Base-by-base conservation (phyloP, 2,329 filamentous ascomycete genomes). In the Madurella fahalii region DNA sequence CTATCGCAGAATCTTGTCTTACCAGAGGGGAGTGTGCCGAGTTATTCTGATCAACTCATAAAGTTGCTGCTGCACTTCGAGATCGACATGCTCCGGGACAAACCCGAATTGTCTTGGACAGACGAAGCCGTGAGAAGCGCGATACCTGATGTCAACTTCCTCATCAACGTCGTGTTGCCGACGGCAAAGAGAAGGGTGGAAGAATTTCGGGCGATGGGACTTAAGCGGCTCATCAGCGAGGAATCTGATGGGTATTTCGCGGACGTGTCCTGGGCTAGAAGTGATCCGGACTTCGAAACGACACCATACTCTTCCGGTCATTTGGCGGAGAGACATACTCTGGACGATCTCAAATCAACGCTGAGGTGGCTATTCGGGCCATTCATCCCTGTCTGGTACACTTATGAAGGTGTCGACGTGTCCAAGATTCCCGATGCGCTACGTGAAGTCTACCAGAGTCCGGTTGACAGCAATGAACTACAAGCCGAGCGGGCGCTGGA, bases 181-280 rank as follows among this genome's bases (percentile, higher is more conserved):
- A 9, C 18, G 15, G 53, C 53, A 5, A 11, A 2, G 2, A 15
- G 5, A 2, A 52, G 45, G 32, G 40, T 49, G 4, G 12, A 7
- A 2, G 32, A 37, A 39, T 56, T 40, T 7, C 40, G 34, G 15
- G 1, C 11, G 9, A 7, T 40, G 16, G 40, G 44, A 4, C 2
- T 9, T 4, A 25, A 40, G 8, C 12, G 20, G 39, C 39, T 48
- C 9, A 7, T 32, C 1, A 8, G 15, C 18, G 17, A 31, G 18
- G 50, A 34, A 4, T 4, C 17, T 1, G 48, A 37, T 11, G 31
- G 18, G 11, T 1, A 13, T 3, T 16, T 17, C 42, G 43, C 11
- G 4, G 49, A 50, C 17, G 54, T 56, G 1, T 56, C 54, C 1
- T 56, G 54, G 50, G 50, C 46, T 41, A 31, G 11, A 32, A 46